phyloP scores from a whole-genome alignment of 441 rosid species.

The Gossypium lobatum region DNA sequence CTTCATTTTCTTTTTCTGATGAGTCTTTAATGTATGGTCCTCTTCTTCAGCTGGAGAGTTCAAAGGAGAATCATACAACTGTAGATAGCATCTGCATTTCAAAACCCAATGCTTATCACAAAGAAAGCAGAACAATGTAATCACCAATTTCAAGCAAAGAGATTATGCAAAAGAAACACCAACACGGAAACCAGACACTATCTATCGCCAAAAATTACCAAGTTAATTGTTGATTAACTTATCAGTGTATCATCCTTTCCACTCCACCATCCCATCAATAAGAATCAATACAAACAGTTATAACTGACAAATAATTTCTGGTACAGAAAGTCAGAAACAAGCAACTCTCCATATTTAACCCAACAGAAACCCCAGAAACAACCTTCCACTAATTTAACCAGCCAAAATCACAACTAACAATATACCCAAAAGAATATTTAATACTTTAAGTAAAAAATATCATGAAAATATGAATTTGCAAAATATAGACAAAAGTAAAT shows the following conservation, averaged over 20 bases:
- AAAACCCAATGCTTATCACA: conserved; percentile 20
- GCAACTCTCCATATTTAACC: neutral
- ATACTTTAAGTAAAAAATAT: neutral
- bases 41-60: conserved; percentile 76
- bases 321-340: neutral
- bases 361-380: neutral
- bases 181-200: neutral
- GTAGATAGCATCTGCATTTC: conserved; percentile 78
- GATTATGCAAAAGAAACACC: neutral
- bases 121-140: neutral
- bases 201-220: neutral
- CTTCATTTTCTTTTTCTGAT: conserved; percentile 91
- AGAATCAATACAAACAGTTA: neutral
- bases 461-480: neutral
- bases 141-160: neutral
- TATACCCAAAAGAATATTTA: neutral
- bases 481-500: neutral
- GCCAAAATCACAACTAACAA: neutral
- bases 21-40: conserved; percentile 70
- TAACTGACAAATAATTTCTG: neutral
- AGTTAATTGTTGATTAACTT: neutral
- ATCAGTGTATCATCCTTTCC: neutral
- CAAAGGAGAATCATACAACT: conserved; percentile 75
- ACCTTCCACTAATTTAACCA: neutral
- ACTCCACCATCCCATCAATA: neutral